Evolutionary conservation across 306 rosid species (phyloP), one percentile per base, ranked within the genome.

Genomic region (Lathyrus tuberosus): DNA sequence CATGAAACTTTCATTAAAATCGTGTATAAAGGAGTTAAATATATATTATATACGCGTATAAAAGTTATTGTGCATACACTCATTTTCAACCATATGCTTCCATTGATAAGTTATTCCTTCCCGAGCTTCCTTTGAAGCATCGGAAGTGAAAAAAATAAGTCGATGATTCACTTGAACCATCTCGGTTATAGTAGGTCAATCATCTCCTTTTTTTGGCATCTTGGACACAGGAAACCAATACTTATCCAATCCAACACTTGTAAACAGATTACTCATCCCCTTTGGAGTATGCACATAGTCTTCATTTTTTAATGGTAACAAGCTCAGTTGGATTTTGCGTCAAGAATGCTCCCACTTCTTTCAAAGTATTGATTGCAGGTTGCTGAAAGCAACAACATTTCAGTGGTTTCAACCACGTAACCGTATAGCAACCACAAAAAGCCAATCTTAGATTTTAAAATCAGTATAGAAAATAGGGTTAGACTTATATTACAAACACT

Each of bases 71-170:
- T 17, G 79, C 99, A 77, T 75, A 94, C 98, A 7, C 77, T 95
- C 99, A 47, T 95, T 95, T 80, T 95, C 99, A 1, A 95, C 82
- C 86, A 95, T 75, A 81, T 91, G 89, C 89, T 79, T 89, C 99
- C 99, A 95, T 64, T 95, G 91, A 71, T 95, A 95, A 73, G 99
- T 97, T 73, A 95, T 80, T 82, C 96, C 96, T 83, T 95, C 99
- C 40, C 52, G 80, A 0, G 88, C 96, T 84, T 95, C 99, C 87
- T 95, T 95, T 1, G 97, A 86, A 56, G 95, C 86, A 60, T 79
- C 82, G 0, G 99, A 95, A 64, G 99, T 89, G 84, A 95, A 95
- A 73, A 95, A 96, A 82, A 95, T 54, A 77, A 94, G 95, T 16
- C 99, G 89, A 30, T 86, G 84, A 74, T 94, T 91, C 42, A 71